phyloP scores from a whole-genome alignment of 805 yeast genomes.

The Pichia gijzeniarum region DNA sequence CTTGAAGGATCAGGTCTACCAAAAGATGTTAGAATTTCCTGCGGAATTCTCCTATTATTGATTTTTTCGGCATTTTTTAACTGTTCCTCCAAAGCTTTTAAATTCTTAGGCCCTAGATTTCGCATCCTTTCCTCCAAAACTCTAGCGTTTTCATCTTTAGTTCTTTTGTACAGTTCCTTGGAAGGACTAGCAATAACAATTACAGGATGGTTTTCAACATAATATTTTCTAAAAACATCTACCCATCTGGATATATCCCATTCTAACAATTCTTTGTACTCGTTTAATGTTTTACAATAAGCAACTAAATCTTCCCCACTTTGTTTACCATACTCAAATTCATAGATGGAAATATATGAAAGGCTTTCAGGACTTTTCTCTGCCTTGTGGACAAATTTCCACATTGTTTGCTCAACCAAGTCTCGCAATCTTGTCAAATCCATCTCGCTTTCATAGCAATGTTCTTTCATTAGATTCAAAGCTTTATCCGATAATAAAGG shows the following conservation, averaged over 20 bases:
- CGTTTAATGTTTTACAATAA: conserved; percentile 51
- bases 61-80: conserved; percentile 56
- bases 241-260: conserved; percentile 75
- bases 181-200: conserved; percentile 73
- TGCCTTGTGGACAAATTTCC: conserved; percentile 52
- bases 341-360: conserved; percentile 63
- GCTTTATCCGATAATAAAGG: conserved; percentile 47
- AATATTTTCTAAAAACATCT: conserved; percentile 41
- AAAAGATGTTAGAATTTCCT: conserved; percentile 52
- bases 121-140: conserved; percentile 43
- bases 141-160: conserved; percentile 46
- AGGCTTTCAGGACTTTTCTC: conserved; percentile 60
- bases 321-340: conserved; percentile 70
- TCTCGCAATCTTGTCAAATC: conserved; percentile 64
- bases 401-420: conserved; percentile 56
- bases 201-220: conserved; percentile 58
- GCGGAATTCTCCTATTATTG: conserved; percentile 77
- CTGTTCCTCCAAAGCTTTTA: conserved; percentile 41
- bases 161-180: conserved; percentile 42
- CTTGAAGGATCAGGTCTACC: conserved; percentile 68
- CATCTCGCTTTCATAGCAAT: conserved; percentile 42
- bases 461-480: conserved; percentile 45
- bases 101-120: conserved; percentile 54
- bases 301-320: conserved; percentile 51
- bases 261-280: conserved; percentile 47